Percentiles rank a stretch among this genome's conserved stretches.
Conservation (phyloP, 495 filamentous ascomycete species). For the Hypoxylon crocopeplum region DNA sequence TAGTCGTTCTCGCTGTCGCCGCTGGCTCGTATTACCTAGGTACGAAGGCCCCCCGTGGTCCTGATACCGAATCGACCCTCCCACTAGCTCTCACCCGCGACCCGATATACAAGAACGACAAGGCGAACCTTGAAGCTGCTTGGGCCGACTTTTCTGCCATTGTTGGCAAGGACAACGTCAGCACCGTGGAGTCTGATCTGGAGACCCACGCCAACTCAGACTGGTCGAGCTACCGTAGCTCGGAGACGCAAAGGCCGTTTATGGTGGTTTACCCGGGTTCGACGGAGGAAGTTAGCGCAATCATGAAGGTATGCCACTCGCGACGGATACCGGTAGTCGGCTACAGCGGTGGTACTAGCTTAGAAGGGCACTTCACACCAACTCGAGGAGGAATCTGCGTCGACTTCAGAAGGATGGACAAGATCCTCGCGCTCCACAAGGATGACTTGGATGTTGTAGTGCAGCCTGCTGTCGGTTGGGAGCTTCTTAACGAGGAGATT, state of each 20-base stretch:
- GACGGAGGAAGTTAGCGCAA: conserved; percentile 72
- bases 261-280: conserved; percentile 69
- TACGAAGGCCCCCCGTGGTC: conserved; percentile 61
- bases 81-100: conserved; percentile 65
- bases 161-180: conserved; percentile 84
- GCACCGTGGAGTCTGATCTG: conserved; percentile 71
- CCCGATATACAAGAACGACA: conserved; percentile 73
- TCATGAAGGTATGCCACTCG: conserved; percentile 78
- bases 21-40: conserved; percentile 76
- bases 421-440: conserved; percentile 72
- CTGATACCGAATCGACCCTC: conserved; percentile 73
- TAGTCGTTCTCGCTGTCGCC: conserved; percentile 66
- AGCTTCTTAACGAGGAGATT: conserved; percentile 75
- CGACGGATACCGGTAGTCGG: conserved; percentile 75
- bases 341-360: conserved; percentile 76
- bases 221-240: conserved; percentile 81
- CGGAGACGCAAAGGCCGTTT: conserved; percentile 56
- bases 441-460: conserved; percentile 83
- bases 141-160: conserved; percentile 91
- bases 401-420: conserved; percentile 78
- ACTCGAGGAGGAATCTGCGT: conserved; percentile 78
- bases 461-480: conserved; percentile 83
- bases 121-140: conserved; percentile 83
- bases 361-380: conserved; percentile 82
- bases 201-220: conserved; percentile 79